Evolutionary conservation across 176 grass and related monocot species (phyloP), one percentile per base, ranked within the genome.

Genomic region (Avena sativa): DNA sequence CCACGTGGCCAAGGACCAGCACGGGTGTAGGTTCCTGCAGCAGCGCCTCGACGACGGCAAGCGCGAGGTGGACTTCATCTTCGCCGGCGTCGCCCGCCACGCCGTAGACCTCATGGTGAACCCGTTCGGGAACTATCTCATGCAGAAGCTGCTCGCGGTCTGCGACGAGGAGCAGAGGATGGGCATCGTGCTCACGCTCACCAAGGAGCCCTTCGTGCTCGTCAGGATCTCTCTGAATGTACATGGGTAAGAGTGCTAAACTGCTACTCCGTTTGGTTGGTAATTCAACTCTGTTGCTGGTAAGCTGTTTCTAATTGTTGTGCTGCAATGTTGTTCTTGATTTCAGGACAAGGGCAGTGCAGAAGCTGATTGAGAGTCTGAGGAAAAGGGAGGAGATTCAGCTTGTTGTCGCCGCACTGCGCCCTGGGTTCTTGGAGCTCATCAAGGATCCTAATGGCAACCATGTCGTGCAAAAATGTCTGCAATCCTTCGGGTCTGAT

Each of bases 101-200:
- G 69, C 88, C 63, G 75, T 91, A 21, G 85, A 96, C 89, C 97
- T 99, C 16, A 94, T 94, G 81, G 89, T 93, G 52, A 81, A 99
- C 65, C 90, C 89, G 0, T 99, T 93, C 69, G 97, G 94, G 19
- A 99, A 99, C 83, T 99, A 99, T 76, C 92, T 99, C 34, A 93
- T 96, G 85, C 97, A 99, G 89, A 99, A 96, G 89, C 89, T 99
- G 21, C 81, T 99, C 68, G 72, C 86, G 62, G 85, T 89, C 5
- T 99, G 94, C 63, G 83, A 74, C 78, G 87, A 91, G 77, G 89
- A 87, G 72, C 94, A 99, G 74, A 88, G 89, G 84, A 96, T 79
- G 92, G 73, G 9, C 15, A 80, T 96, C 47, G 76, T 96, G 26
- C 77, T 71, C 77, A 74, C 71, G 19, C 72, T 99, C 66, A 93